phyloP scores from a whole-genome alignment of 345 rosid genomes.

The Lenwebbia sp. region DNA sequence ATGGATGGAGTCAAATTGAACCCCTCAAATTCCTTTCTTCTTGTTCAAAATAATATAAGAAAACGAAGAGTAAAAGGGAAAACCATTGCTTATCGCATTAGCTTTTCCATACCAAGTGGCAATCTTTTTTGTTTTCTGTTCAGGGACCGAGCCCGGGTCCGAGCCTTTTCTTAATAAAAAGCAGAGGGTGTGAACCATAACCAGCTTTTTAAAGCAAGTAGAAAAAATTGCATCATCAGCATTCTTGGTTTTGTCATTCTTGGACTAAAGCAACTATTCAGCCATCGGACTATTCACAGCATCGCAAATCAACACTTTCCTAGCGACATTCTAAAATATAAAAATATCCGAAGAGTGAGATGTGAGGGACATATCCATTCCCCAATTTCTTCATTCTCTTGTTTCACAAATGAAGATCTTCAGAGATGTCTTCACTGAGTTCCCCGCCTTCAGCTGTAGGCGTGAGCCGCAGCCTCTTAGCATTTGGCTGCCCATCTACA shows the following conservation, averaged over 20 bases:
- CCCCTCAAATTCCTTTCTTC: neutral
- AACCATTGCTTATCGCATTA: neutral
- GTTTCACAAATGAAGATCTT: conserved; percentile 17
- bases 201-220: neutral
- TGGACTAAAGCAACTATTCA: neutral
- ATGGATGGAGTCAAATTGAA: neutral
- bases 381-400: neutral
- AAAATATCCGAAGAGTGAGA: neutral
- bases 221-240: neutral
- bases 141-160: neutral
- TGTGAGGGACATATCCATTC: neutral
- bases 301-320: neutral
- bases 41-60: neutral
- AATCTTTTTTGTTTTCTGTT: neutral
- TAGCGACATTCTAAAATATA: neutral
- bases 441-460: conserved; percentile 16
- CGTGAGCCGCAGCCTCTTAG: conserved; percentile 47
- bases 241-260: neutral
- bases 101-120: neutral
- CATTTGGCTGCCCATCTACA: conserved; percentile 29
- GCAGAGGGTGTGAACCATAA: neutral
- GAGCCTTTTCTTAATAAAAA: neutral
- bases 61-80: neutral
- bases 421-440: neutral
- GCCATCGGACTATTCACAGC: neutral